Evolutionary conservation across 1,284 basidiomycete genomes (phyloP), one percentile per base, ranked within the genome.

Genomic region (Tilletia caries): DNA sequence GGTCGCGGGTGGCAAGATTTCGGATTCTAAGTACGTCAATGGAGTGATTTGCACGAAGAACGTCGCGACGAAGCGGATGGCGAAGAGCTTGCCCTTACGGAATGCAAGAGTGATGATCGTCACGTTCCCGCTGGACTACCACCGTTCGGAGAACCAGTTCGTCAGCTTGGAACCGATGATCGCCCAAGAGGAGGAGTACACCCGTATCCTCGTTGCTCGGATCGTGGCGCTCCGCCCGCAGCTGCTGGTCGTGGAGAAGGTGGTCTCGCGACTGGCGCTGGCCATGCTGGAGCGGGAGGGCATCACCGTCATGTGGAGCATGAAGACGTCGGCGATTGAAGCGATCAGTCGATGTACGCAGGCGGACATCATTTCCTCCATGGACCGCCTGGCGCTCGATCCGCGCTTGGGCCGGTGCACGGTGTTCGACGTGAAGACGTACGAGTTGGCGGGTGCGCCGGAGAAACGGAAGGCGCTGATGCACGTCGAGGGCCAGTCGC

Each of bases 21-120:
- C 86, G 37, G 93, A 98, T 82, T 96, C 93, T 13, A 95, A 98
- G 86, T 98, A 95, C 79, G 92, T 99, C 65, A 92, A 95, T 73
- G 58, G 58, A 6, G 58, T 62, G 6, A 62, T 98, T 65, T 96
- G 98, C 80, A 95, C 94, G 25, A 98, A 98, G 86, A 97, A 98
- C 76, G 91, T 98, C 5, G 92, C 95, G 3, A 95, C 98, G 83
- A 97, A 97, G 85, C 89, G 83, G 44, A 87, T 88, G 86, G 80
- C 85, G 1, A 78, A 85, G 6, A 75, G 83, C 15, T 77, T 86
- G 70, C 86, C 86, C 8, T 87, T 91, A 73, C 86, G 86, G 43
- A 90, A 91, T 75, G 94, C 96, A 2, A 90, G 95, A 15, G 89
- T 98, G 79, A 95, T 98, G 92, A 88, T 98, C 32, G 89, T 98